A percentile compares a stretch with the other conserved stretches of the same genome.
These are phyloP conservation scores for Citrus cavaleriei DNA, from an alignment of 345 rosid species.

Conservation along the genomic window DNA sequence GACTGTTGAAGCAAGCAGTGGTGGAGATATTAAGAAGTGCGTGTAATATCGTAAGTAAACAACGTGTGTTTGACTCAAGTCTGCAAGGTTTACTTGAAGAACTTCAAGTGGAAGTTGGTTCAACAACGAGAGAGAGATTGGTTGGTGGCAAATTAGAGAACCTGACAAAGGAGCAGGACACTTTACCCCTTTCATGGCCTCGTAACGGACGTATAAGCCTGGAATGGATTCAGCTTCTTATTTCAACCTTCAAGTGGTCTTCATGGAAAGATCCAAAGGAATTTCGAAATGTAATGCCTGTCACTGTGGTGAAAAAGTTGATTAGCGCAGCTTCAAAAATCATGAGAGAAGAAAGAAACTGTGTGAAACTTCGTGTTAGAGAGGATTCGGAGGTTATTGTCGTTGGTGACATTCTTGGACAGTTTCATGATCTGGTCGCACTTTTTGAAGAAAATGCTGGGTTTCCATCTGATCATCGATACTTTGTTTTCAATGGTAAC, in stretches of 20 bases:
- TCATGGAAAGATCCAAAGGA: constrained; percentile 34
- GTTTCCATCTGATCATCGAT: constrained; percentile 33
- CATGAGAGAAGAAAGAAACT: constrained; percentile 37
- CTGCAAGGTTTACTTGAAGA: neutral
- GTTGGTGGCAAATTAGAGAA: neutral
- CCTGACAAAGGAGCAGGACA: neutral
- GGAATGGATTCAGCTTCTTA: constrained; percentile 37
- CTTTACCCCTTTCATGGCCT: constrained; percentile 33
- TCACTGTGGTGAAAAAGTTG: constrained; percentile 28
- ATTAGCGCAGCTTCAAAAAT: constrained; percentile 30
- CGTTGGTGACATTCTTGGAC: constrained; percentile 45
- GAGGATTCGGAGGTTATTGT: constrained; percentile 31
- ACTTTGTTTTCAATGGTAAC: constrained; percentile 38
- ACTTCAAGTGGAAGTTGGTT: constrained; percentile 10
- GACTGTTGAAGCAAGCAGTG: neutral
- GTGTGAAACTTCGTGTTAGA: constrained; percentile 23
- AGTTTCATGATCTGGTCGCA: constrained; percentile 37
- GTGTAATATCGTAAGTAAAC: neutral
- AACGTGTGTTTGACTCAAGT: neutral
- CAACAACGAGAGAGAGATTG: neutral
- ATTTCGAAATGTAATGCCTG: constrained; percentile 23
- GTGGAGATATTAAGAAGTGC: constrained; percentile 5
- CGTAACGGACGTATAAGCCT: constrained; percentile 25
- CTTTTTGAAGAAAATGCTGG: constrained; percentile 37
- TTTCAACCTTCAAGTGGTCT: constrained; percentile 28